These are phyloP conservation scores for Penstemon newberryi DNA, from an alignment of 257 asterid genomes.

Conservation along the genomic window DNA sequence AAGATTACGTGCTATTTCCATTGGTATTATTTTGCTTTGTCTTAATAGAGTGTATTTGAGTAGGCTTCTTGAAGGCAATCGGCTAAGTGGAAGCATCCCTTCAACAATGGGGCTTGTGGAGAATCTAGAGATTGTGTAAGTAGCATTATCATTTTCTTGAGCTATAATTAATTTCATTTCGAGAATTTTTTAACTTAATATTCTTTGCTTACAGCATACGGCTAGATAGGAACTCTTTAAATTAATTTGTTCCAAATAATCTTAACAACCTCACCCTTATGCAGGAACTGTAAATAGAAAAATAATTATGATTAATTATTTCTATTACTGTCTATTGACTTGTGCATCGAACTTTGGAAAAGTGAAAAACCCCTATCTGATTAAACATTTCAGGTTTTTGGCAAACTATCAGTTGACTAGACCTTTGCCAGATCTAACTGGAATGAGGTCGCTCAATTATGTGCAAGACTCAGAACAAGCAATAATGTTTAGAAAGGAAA, in stretches of 20 bases:
- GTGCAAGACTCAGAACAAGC: slow-evolving; percentile 50
- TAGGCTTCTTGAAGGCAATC: slow-evolving; percentile 81
- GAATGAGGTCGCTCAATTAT: slow-evolving; percentile 54
- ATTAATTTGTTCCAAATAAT: slow-evolving; percentile 59
- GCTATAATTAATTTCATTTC: not conserved
- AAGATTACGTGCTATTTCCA: not conserved
- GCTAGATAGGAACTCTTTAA: slow-evolving; percentile 63
- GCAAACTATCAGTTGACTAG: slow-evolving; percentile 69
- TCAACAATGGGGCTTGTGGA: slow-evolving; percentile 57
- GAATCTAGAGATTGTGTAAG: slow-evolving; percentile 81
- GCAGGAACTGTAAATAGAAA: slow-evolving; percentile 63
- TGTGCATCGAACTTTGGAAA: not conserved
- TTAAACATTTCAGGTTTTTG: slow-evolving; percentile 52
- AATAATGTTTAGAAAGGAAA: not conserved
- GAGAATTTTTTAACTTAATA: slow-evolving; percentile 14
- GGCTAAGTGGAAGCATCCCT: slow-evolving; percentile 66
- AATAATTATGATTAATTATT: not conserved
- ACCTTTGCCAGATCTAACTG: slow-evolving; percentile 69
- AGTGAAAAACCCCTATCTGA: not conserved
- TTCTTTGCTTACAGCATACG: slow-evolving; percentile 46
- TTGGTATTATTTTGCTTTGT: not conserved
- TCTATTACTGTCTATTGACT: not conserved
- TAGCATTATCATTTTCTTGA: slow-evolving; percentile 27
- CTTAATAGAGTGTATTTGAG: slow-evolving; percentile 21
- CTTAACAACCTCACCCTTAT: slow-evolving; percentile 59